A percentile compares a stretch with the other conserved stretches of the same genome.
phyloP scores from a whole-genome alignment of 257 asterid genomes.

The Linaria vulgaris region DNA sequence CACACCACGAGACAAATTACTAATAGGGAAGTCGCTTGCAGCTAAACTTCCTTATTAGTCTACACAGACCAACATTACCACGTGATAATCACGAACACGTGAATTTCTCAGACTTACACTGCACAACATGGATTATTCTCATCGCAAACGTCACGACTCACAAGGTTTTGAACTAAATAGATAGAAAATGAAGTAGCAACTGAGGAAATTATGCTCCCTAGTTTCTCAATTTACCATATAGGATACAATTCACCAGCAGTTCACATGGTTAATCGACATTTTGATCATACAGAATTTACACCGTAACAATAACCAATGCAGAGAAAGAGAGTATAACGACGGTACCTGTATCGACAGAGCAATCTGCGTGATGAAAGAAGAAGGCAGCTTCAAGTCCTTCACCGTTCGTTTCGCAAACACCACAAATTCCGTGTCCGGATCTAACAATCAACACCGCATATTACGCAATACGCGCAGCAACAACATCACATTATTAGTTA shows the following conservation, averaged over 20 bases:
- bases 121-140: constrained; percentile 7
- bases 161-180: background rate
- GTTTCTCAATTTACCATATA: background rate
- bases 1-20: background rate
- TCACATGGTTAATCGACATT: constrained; percentile 9
- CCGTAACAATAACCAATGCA: background rate
- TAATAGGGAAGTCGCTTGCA: constrained; percentile 6
- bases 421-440: constrained; percentile 88
- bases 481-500: background rate
- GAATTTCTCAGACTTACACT: constrained; percentile 6
- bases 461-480: constrained; percentile 11
- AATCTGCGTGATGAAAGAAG: constrained; percentile 85
- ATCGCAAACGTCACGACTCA: background rate
- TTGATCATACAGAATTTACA: background rate
- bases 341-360: constrained; percentile 91
- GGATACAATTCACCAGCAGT: constrained; percentile 13
- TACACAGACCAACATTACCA: background rate
- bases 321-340: background rate
- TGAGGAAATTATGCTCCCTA: background rate
- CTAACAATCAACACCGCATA: constrained; percentile 34
- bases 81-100: constrained; percentile 2
- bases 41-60: constrained; percentile 1
- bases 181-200: constrained; percentile 2
- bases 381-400: constrained; percentile 92
- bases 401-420: constrained; percentile 88